Percentiles rank a stretch among this genome's conserved stretches.
Evolutionary conservation across 176 grass and related monocot species (phyloP).

Genomic region (Puya raimondii): DNA sequence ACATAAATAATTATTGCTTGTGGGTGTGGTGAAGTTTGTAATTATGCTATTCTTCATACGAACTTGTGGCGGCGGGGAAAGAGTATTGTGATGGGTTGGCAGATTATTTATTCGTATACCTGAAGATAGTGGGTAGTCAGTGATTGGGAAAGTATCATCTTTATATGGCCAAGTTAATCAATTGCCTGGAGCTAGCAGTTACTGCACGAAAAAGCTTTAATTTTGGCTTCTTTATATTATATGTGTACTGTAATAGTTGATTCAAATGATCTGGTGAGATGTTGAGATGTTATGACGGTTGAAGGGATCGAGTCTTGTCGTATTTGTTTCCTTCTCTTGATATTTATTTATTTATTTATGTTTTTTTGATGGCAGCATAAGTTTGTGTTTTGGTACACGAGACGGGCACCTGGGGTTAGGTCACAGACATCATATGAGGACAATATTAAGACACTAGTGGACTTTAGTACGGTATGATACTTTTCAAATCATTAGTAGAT

Average conservation of each 20-base stretch:
- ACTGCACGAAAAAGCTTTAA: too few relatives aligned
- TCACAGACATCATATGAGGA: conserved; percentile 80
- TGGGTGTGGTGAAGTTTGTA: neutral
- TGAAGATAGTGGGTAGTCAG: too few relatives aligned
- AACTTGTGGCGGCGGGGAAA: too few relatives aligned
- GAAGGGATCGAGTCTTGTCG: neutral
- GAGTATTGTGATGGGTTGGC: too few relatives aligned
- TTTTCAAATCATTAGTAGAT: neutral
- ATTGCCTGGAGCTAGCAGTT: too few relatives aligned
- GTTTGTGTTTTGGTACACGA: conserved; percentile 83
- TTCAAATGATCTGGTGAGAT: neutral
- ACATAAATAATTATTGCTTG: neutral
- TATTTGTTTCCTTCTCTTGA: conserved; percentile 1
- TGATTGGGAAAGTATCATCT: too few relatives aligned
- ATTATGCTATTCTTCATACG: too few relatives aligned
- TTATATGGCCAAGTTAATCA: too few relatives aligned
- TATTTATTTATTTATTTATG: neutral
- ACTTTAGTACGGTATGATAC: conserved; percentile 71
- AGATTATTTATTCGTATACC: too few relatives aligned
- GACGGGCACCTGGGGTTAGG: conserved; percentile 65
- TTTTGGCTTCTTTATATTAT: too few relatives aligned
- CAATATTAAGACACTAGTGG: conserved; percentile 87
- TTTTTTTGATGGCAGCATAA: conserved; percentile 44
- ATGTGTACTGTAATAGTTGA: neutral
- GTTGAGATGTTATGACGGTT: neutral